Evolutionary conservation across 2,329 filamentous ascomycete genomes (phyloP).

Genomic region (Blumeria hordei): DNA sequence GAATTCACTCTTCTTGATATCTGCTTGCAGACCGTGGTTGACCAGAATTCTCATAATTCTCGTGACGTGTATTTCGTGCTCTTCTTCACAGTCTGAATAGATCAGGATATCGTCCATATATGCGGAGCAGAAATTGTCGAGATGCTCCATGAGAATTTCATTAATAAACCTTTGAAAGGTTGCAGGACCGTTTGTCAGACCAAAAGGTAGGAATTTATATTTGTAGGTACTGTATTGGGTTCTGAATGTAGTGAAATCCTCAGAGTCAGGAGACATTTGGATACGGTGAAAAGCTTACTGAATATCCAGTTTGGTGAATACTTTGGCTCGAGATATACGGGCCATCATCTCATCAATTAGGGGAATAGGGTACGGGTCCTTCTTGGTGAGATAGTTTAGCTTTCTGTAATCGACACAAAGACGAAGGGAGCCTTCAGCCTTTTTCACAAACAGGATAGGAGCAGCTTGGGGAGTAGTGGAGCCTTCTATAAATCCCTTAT

Average conservation of each 20-base stretch:
- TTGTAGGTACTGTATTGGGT: not conserved
- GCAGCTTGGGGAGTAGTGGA: not conserved
- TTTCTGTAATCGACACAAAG: not conserved
- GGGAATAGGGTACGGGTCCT: constrained; percentile 1
- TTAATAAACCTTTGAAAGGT: not conserved
- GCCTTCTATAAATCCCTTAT: not conserved
- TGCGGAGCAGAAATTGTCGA: not conserved
- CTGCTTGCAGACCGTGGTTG: not conserved
- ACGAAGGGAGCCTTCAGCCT: not conserved
- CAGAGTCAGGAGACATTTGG: not conserved
- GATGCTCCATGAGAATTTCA: not conserved
- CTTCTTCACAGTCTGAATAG: constrained; percentile 1
- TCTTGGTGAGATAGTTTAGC: not conserved
- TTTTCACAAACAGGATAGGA: not conserved
- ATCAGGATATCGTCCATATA: not conserved
- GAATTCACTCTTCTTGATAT: not conserved
- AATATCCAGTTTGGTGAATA: constrained; percentile 1
- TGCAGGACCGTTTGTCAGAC: not conserved
- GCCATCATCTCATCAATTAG: not conserved
- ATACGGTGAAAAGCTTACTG: not conserved
- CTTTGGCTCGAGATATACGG: not conserved
- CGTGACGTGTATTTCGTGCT: not conserved
- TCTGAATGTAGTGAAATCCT: not conserved
- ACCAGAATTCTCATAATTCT: not conserved
- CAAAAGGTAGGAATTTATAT: constrained; percentile 1